These are phyloP conservation scores for Gloeopeniophorella convolvens DNA, from an alignment of 768 basidiomycete genomes.

Conservation along the genomic window DNA sequence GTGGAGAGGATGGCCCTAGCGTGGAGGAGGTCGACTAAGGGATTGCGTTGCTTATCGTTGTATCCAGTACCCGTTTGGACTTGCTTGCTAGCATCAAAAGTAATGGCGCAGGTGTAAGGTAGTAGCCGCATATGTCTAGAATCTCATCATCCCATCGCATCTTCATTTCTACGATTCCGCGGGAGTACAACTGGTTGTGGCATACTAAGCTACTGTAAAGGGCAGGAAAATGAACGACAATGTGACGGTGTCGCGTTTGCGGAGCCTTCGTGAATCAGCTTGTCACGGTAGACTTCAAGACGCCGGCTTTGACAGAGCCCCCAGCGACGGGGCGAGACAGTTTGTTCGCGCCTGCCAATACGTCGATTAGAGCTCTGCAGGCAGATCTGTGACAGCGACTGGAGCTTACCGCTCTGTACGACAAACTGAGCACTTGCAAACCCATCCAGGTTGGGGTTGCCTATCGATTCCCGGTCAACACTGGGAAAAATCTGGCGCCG, in stretches of 20 bases:
- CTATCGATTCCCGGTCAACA: slow-evolving; percentile 22
- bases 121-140: slow-evolving; percentile 18
- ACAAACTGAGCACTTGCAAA: slow-evolving; percentile 40
- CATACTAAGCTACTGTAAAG: too few relatives aligned
- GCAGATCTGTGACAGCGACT: slow-evolving; percentile 2
- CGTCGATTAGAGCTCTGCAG: not conserved
- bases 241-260: too few relatives aligned
- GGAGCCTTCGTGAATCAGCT: too few relatives aligned
- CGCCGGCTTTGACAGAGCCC: slow-evolving; percentile 40
- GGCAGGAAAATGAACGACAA: too few relatives aligned
- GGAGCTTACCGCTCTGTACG: slow-evolving; percentile 27
- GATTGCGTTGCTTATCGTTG: slow-evolving; percentile 18
- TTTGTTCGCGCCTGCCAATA: slow-evolving; percentile 37
- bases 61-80: slow-evolving; percentile 22
- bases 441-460: slow-evolving; percentile 37
- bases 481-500: not conserved
- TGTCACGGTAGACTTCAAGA: slow-evolving; percentile 29
- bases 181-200: too few relatives aligned
- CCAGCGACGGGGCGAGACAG: slow-evolving; percentile 44
- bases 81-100: slow-evolving; percentile 19
- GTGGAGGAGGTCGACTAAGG: slow-evolving; percentile 86
- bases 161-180: not conserved
- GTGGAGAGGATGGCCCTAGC: slow-evolving; percentile 73
- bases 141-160: slow-evolving; percentile 16
- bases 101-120: slow-evolving; percentile 19